Percentiles rank a stretch among this genome's conserved stretches.
These are phyloP conservation scores for Escallonia rubra DNA, from an alignment of 129 eudicot genomes.

Conservation along the genomic window DNA sequence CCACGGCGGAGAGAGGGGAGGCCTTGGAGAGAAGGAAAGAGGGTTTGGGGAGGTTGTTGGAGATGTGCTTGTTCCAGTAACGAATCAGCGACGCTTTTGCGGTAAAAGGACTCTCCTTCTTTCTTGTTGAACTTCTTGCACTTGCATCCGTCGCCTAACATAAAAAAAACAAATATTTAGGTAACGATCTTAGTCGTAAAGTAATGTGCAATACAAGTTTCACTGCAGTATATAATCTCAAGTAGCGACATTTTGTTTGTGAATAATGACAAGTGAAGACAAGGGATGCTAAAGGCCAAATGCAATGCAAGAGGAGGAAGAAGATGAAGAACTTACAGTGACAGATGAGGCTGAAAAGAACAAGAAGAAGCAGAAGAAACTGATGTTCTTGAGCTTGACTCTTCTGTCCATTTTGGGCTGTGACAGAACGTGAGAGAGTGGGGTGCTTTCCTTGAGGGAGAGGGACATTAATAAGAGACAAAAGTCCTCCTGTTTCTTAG, in stretches of 20 bases:
- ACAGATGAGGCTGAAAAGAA: slow-evolving; percentile 27
- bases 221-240: background rate
- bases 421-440: background rate
- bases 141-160: background rate
- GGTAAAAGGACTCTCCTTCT: slow-evolving; percentile 37
- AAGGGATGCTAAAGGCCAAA: slow-evolving; percentile 21
- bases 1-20: slow-evolving; percentile 23
- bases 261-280: slow-evolving; percentile 2
- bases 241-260: background rate
- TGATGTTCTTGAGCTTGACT: slow-evolving; percentile 26
- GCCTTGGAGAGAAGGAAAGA: slow-evolving; percentile 30
- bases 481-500: background rate
- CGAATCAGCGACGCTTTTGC: slow-evolving; percentile 25
- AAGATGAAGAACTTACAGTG: slow-evolving; percentile 32
- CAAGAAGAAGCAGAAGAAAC: slow-evolving; percentile 32
- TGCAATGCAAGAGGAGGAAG: background rate
- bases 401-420: slow-evolving; percentile 39
- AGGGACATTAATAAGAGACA: slow-evolving; percentile 12
- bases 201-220: background rate
- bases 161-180: slow-evolving; percentile 18
- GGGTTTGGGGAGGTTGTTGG: slow-evolving; percentile 27
- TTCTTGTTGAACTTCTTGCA: background rate
- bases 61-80: slow-evolving; percentile 39
- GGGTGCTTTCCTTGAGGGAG: slow-evolving; percentile 2
- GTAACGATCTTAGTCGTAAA: background rate